phyloP scores from a whole-genome alignment of 768 basidiomycete species.

The Lepiota brunneoincarnata region DNA sequence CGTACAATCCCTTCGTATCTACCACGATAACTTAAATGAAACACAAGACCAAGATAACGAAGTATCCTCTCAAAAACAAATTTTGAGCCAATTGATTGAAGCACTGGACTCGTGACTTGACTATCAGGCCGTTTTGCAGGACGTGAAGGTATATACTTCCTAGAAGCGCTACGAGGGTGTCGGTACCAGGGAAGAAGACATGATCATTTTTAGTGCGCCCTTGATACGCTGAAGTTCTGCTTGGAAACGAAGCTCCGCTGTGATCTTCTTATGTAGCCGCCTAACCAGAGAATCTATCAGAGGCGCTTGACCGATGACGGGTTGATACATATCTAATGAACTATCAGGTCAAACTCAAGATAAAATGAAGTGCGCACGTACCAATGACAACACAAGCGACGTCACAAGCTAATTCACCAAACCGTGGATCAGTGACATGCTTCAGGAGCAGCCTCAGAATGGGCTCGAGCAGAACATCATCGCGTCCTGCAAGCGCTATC shows the following conservation, averaged over 20 bases:
- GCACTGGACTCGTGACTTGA: constrained; percentile 41
- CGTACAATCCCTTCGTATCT: constrained; percentile 65
- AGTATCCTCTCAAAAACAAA: constrained; percentile 60
- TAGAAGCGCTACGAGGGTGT: constrained; percentile 6
- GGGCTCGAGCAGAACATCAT: constrained; percentile 92
- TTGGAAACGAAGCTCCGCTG: constrained; percentile 85
- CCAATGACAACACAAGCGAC: constrained; percentile 81
- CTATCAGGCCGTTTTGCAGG: neutral
- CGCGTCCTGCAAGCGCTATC: constrained; percentile 83
- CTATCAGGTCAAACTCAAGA: neutral
- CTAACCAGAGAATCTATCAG: constrained; percentile 85
- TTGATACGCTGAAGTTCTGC: constrained; percentile 77
- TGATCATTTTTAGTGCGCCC: constrained; percentile 90
- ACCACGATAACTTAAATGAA: constrained; percentile 71
- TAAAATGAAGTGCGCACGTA: constrained; percentile 32
- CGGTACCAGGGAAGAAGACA: constrained; percentile 47
- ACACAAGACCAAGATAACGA: constrained; percentile 29
- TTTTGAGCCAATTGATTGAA: constrained; percentile 63
- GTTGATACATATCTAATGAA: constrained; percentile 79
- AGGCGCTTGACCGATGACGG: constrained; percentile 92
- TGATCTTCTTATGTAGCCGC: constrained; percentile 79
- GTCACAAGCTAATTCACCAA: constrained; percentile 86
- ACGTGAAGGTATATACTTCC: neutral
- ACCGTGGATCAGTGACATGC: constrained; percentile 86
- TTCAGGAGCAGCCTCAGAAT: constrained; percentile 84